Base-by-base conservation (phyloP, 2,329 filamentous ascomycete genomes). In the Sporothrix brunneoviolacea region DNA sequence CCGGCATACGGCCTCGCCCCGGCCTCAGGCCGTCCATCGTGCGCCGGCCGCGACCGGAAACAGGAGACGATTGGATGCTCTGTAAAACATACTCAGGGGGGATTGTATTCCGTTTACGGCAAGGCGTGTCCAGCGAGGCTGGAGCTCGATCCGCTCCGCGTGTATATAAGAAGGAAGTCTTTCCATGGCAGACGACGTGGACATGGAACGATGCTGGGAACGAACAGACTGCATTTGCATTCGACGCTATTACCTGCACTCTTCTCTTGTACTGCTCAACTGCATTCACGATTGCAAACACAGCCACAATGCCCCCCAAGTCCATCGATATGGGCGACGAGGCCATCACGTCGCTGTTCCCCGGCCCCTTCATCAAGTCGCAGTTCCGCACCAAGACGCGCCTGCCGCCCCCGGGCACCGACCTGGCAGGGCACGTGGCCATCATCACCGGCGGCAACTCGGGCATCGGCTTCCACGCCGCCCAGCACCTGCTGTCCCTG, bases 401-500 rank as follows among this genome's bases (percentile, higher is more conserved):
- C 21, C 19, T 38, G 21, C 44, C 40, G 15, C 48, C 52, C 7
- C 37, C 21, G 19, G n/a, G 22, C 19, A 49, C 36, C 8, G 44
- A 54, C 41, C 56, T 59, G 1, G 10, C 49, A 13, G 57, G 57
- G 6, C 51, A 61, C 21, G 54, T 58, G 3, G 52, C 65, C 36
- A 55, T 68, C 41, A 51, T 70, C 19, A 67, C 65, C 4, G 68
- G 67, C 7, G 59, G 63, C 21, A 69, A 67, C 48, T 58, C 54
- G 7, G 66, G 68, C 2, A 50, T 70, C 4, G 66, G 66, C 6
- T 55, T 65, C 4, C 63, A 68, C 54, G 58, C 61, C n/a, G 61
- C 62, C 12, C 56, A 58, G 6, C 64, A 70, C 33, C 59, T 68
- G n/a, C 60, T 65, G 27, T 46, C 48, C 5, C 61, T 67, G 2